Evolutionary conservation across 495 filamentous ascomycete genomes (phyloP), one percentile per base, ranked within the genome.

Genomic region (Penicillium soppii): DNA sequence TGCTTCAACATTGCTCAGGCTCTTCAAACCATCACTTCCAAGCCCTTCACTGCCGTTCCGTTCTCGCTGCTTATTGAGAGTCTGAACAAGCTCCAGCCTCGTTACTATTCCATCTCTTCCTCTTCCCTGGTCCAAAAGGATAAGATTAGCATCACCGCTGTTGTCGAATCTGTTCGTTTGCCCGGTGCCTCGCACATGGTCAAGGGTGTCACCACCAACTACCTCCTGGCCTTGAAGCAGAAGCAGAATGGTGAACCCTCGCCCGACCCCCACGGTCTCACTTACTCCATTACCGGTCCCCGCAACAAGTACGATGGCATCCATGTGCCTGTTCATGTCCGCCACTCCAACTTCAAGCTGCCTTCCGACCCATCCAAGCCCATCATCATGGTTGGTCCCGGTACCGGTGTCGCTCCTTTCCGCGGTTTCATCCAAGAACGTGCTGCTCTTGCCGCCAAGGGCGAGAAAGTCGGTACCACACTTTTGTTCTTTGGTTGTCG

Each of bases 81-180:
- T 55, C 68, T 97, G 46, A 88, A 87, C 72, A 96, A 95, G 76
- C 83, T 99, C 38, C 94, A 97, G 65, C 92, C 95, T 7, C 90
- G 94, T 23, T 99, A 97, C 78, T 99, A 99, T 77, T 97, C 95
- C 20, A 99, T 99, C 68, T 99, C 94, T 19, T 97, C 95, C 0
- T 97, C 92, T 0, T 97, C 94, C 19, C 68, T 90, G 8, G 94
- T 95, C 32, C 92, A 99, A 53, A 92, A 94, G 70, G 85, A 95
- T 66, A 86, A 89, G 73, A 89, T 97, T 55, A 88, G 94, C 53
- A 87, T 99, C 57, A 99, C 94, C 3, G 92, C 92, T 48, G 89
- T 97, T 29, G 94, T 99, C 50, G 95, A 96, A 69, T 87, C 86
- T 32, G 75, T 89, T 54, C 69, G 80, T 30, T 78, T 92, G 50